phyloP scores from a whole-genome alignment of 202 grass and related monocot genomes.

The Musa balbisiana region DNA sequence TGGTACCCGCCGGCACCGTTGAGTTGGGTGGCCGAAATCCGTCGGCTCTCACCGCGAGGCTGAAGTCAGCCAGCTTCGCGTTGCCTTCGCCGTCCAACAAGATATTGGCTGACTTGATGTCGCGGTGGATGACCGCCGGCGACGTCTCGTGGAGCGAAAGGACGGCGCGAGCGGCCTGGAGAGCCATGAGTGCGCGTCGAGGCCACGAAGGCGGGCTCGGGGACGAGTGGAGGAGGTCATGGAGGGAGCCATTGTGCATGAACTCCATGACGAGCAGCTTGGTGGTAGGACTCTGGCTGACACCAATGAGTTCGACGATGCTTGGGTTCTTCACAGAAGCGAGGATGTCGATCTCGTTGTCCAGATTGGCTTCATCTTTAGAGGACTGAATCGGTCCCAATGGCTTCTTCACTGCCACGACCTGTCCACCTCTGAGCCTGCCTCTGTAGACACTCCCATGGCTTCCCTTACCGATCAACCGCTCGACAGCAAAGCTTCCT shows the following conservation, averaged over 20 bases:
- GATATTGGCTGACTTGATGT: conserved; percentile 85
- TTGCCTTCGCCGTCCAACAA: conserved; percentile 53
- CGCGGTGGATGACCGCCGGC: conserved; percentile 57
- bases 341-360: conserved; percentile 83
- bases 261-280: conserved; percentile 74
- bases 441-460: conserved; percentile 85
- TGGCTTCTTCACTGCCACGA: conserved; percentile 59
- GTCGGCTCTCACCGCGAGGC: conserved; percentile 51
- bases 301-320: conserved; percentile 54
- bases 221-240: conserved; percentile 64
- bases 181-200: conserved; percentile 43
- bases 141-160: conserved; percentile 48
- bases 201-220: conserved; percentile 51
- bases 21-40: background rate
- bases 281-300: background rate
- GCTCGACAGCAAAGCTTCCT: conserved; percentile 46
- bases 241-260: conserved; percentile 72
- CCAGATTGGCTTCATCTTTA: conserved; percentile 52
- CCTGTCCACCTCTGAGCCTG: conserved; percentile 28
- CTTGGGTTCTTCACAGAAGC: conserved; percentile 31
- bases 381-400: conserved; percentile 10
- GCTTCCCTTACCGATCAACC: conserved; percentile 84
- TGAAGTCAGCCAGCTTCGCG: conserved; percentile 72
- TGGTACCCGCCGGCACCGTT: conserved; percentile 57
- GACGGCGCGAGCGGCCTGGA: conserved; percentile 66